phyloP scores from a whole-genome alignment of 2,329 filamentous ascomycete species.

The Xylariaceae sp. region DNA sequence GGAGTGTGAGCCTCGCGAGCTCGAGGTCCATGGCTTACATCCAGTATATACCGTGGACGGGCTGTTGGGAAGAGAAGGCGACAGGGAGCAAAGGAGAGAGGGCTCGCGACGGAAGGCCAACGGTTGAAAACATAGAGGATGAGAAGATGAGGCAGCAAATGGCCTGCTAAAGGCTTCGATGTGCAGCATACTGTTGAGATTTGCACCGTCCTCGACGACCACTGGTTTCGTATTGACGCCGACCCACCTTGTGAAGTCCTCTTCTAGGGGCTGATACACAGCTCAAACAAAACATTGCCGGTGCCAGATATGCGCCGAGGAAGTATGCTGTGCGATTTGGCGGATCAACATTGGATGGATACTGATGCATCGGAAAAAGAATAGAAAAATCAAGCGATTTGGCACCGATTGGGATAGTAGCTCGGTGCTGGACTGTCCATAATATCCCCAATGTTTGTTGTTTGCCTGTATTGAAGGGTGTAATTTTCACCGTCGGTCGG shows the following conservation, averaged over 20 bases:
- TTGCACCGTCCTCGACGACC: background rate
- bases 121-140: background rate
- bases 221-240: background rate
- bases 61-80: background rate
- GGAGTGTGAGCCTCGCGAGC: too few species aligned
- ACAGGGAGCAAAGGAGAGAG: background rate
- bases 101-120: background rate
- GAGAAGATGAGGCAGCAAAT: background rate
- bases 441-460: too few species aligned
- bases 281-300: background rate
- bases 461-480: too few species aligned
- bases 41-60: background rate
- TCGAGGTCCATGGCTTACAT: too few species aligned
- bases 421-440: too few species aligned
- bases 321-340: background rate
- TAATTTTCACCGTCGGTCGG: too few species aligned
- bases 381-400: background rate
- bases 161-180: background rate
- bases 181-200: background rate
- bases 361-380: background rate
- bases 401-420: background rate
- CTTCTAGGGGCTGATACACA: background rate
- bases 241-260: background rate
- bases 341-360: background rate
- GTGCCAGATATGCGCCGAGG: background rate